phyloP scores from a whole-genome alignment of 331 rosid species.

The Stylosanthes scabra region DNA sequence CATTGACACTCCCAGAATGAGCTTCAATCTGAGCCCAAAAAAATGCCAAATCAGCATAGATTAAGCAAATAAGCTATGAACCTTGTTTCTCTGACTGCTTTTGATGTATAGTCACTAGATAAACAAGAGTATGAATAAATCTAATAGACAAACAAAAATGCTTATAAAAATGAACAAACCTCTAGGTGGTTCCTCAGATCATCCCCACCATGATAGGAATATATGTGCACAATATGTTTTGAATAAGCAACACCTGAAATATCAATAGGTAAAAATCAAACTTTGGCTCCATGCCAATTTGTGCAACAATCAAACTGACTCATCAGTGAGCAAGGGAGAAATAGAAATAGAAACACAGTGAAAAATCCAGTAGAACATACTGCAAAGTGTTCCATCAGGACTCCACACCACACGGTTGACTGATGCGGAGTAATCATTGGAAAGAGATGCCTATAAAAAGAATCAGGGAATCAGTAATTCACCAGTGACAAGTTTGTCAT shows the following conservation, averaged over 20 bases:
- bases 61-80: slow-evolving; percentile 13
- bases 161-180: slow-evolving; percentile 59
- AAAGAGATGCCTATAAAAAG: slow-evolving; percentile 65
- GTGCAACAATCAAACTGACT: slow-evolving; percentile 14
- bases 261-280: slow-evolving; percentile 41
- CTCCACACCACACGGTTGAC: slow-evolving; percentile 96
- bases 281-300: not conserved
- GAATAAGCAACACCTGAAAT: slow-evolving; percentile 97
- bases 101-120: slow-evolving; percentile 14
- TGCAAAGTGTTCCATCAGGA: slow-evolving; percentile 92
- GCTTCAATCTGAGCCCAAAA: slow-evolving; percentile 85
- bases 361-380: slow-evolving; percentile 51
- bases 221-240: slow-evolving; percentile 91
- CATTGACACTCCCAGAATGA: slow-evolving; percentile 94
- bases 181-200: slow-evolving; percentile 87
- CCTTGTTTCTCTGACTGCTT: slow-evolving; percentile 1
- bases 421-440: slow-evolving; percentile 80
- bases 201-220: slow-evolving; percentile 86
- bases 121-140: slow-evolving; percentile 3
- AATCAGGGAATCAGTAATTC: slow-evolving; percentile 43
- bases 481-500: slow-evolving; percentile 11
- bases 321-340: slow-evolving; percentile 16
- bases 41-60: slow-evolving; percentile 35
- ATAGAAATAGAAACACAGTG: slow-evolving; percentile 1
- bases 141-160: slow-evolving; percentile 20